Conservation (phyloP, 2,329 filamentous ascomycete genomes). For the Ophiostoma sp. region DNA sequence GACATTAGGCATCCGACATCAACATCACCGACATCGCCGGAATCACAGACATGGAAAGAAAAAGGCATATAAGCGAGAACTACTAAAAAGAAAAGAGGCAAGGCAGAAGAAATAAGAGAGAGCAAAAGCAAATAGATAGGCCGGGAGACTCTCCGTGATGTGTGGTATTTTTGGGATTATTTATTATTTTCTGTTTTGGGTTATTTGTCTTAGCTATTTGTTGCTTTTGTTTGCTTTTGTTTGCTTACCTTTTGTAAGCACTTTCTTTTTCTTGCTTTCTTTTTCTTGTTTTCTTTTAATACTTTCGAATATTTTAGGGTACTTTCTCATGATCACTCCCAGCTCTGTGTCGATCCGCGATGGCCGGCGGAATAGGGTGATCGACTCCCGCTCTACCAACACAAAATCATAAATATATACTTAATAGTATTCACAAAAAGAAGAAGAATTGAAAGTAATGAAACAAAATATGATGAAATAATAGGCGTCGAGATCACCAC, state of each 20-base stretch:
- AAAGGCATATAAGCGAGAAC: conserved; percentile 3
- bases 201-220: background rate
- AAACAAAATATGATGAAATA: too few species aligned
- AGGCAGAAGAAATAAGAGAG: conserved; percentile 3
- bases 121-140: conserved; percentile 12
- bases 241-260: background rate
- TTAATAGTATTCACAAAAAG: background rate
- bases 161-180: conserved; percentile 1
- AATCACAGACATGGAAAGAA: background rate
- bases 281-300: background rate
- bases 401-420: background rate
- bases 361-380: background rate
- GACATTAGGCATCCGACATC: background rate
- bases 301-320: background rate
- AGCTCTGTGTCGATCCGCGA: conserved; percentile 8
- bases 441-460: background rate
- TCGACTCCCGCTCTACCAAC: conserved; percentile 10
- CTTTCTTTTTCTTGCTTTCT: background rate
- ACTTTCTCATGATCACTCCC: background rate
- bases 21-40: background rate
- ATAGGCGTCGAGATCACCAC: background rate
- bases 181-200: background rate
- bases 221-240: background rate
- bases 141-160: conserved; percentile 14
- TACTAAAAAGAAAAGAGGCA: background rate